phyloP scores from a whole-genome alignment of 2,329 filamentous ascomycete species.

The Calonectria leucothoes region DNA sequence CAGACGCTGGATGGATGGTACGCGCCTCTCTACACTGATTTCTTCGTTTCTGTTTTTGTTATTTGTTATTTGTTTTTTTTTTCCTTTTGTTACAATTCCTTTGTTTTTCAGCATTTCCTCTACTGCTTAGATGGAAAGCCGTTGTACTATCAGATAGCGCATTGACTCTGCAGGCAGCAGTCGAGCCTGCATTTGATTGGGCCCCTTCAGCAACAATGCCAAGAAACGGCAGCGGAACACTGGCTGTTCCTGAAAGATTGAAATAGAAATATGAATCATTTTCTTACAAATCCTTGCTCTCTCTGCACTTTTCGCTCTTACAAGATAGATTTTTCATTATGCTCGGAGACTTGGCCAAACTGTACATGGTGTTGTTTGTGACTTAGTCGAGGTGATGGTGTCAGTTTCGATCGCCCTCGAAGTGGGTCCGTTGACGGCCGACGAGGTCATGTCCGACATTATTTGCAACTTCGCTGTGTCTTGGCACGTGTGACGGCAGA shows the following conservation, averaged over 20 bases:
- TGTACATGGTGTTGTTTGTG: background rate
- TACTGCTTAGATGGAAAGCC: slow-evolving; percentile 10
- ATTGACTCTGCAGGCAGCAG: slow-evolving; percentile 35
- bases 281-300: slow-evolving; percentile 1
- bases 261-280: slow-evolving; percentile 34
- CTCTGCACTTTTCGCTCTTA: background rate
- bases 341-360: background rate
- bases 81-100: background rate
- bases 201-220: slow-evolving; percentile 14
- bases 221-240: slow-evolving; percentile 26
- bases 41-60: slow-evolving; percentile 8
- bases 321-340: background rate
- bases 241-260: slow-evolving; percentile 31
- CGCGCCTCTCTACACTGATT: slow-evolving; percentile 22
- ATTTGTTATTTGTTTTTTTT: slow-evolving; percentile 21
- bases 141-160: slow-evolving; percentile 30
- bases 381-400: background rate
- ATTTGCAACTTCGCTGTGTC: slow-evolving; percentile 5
- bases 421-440: slow-evolving; percentile 18
- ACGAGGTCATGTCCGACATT: slow-evolving; percentile 16
- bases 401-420: slow-evolving; percentile 22
- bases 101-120: background rate
- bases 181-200: slow-evolving; percentile 23
- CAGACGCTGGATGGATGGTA: slow-evolving; percentile 34
- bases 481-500: slow-evolving; percentile 8